Base-by-base conservation (phyloP, 768 basidiomycete genomes). In the Inosperma sp. region DNA sequence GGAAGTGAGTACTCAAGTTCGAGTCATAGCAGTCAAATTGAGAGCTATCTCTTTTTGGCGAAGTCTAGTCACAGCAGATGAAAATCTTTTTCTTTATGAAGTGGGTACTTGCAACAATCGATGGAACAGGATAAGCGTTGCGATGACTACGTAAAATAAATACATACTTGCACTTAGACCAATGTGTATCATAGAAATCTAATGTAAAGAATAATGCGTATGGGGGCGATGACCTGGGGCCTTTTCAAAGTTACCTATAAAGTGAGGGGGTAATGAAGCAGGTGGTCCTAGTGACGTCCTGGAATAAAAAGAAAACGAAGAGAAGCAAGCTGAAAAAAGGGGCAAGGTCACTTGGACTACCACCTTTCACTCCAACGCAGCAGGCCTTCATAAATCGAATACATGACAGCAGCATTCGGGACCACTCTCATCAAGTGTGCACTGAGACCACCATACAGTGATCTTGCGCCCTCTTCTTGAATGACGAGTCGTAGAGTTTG, bases 391-490 rank as follows among this genome's bases (percentile, higher is more conserved):
- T 97, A 97, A 62, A 96, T 93, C 54, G 83, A 84, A 71, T 86
- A 99, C 95, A 98, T 97, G 56, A 94, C 90, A 1, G 87, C 88
- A 0, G 95, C 95, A 59, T 99, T 99, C 6, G 95, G 95, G 3
- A 99, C 90, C 51, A 97, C 93, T 43, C 96, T 85, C 81, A 99
- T 86, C 51, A 99, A 76, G 65, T 98, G 96, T 0, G 96, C 93
- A 48, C 85, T 87, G 49, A 99, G 79, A 8, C 96, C 96, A 27
- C 91, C 87, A 60, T 99, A 98, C 16, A 98, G 65, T 4, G 88
- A 82, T 34, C 82, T 76, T 2, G 81, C 82, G 21, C 93, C 96
- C 64, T 99, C 96, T 65, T 99, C 96, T 3, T 80, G 81, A 33
- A 95, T 77, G 52, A 99, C 83, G 5, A 93, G 78, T 17, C 78